Evolutionary conservation across 179 eudicot genomes (phyloP), one percentile per base, ranked within the genome.

Genomic region (Silene vulgaris): DNA sequence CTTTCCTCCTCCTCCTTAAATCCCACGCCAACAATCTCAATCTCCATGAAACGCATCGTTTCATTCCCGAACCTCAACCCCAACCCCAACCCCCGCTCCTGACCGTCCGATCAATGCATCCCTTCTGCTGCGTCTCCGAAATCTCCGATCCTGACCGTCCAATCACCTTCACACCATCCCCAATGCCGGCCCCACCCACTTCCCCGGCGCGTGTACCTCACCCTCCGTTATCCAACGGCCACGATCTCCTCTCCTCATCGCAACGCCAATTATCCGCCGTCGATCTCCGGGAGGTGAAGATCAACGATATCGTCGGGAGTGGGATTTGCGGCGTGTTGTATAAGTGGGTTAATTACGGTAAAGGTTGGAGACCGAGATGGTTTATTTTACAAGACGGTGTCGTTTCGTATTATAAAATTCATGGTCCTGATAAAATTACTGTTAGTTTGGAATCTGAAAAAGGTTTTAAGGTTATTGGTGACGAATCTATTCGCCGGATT

Each of bases 331-430:
- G 98, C 1, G 71, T 89, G 17, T 57, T 94, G 52, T 80, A 89
- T 61, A 94, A 94, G 73, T 94, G 98, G 98, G 98, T 92, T 28
- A 94, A 92, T 78, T 92, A 88, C 57, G 98, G 98, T 0, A 90
- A 84, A 69, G 97, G 98, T 0, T 94, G 98, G 98, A 65, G 97
- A 21, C 91, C 96, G 0, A 61, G 97, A 67, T 94, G 97, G 99
- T 95, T 95, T 57, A 87, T 90, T 23, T 69, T 95, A 16, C 90
- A 88, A 57, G 99, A 95, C 17, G 99, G 96, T 1, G 99, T 95
- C 7, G 66, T 95, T 21, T 89, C 96, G 21, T 95, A 90, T 73
- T 95, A 88, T 65, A 95, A 95, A 76, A 85, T 94, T 72, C 97
- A 92, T 29, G 97, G 97, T 0, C 97, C 91, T 59, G 88, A 92